Percentiles rank a stretch among this genome's conserved stretches.
Conservation (phyloP, 805 yeast species). For the Myxozyma vanderwaltii region DNA sequence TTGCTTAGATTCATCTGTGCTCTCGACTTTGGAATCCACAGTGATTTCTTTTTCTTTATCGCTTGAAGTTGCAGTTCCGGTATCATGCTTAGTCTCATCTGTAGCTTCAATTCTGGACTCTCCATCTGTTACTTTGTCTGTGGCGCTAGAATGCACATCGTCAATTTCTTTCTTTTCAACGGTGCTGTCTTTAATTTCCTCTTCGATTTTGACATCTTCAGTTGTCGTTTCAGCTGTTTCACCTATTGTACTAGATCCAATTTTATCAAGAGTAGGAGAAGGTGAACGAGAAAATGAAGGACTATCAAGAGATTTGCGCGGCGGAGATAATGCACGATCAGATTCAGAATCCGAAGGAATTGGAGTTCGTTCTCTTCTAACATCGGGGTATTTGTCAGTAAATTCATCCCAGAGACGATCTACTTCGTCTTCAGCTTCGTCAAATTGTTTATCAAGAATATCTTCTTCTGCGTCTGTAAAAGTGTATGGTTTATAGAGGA, state of each 20-base stretch:
- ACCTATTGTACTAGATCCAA: too few species aligned
- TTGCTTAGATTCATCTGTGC: too few species aligned
- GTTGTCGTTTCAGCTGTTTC: not conserved
- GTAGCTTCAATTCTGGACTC: not conserved
- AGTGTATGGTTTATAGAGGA: conserved; percentile 6
- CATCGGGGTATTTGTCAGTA: conserved; percentile 2
- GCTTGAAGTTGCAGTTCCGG: too few species aligned
- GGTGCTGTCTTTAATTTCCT: not conserved
- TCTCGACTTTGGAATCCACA: too few species aligned
- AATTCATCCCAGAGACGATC: conserved; percentile 17
- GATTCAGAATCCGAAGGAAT: conserved; percentile 4
- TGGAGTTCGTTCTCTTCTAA: conserved; percentile 7
- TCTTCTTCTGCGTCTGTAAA: conserved; percentile 9
- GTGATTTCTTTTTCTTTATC: too few species aligned
- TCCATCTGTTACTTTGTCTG: not conserved
- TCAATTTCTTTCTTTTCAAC: not conserved
- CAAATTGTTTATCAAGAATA: conserved; percentile 7
- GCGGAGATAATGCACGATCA: not conserved
- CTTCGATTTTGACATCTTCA: not conserved
- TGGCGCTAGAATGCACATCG: not conserved
- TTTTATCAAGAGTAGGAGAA: too few species aligned
- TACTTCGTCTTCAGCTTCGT: conserved; percentile 9
- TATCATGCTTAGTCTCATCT: too few species aligned
- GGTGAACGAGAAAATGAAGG: not conserved
- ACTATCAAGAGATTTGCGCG: not conserved